Percentiles rank a stretch among this genome's conserved stretches.
These are phyloP conservation scores for Cadophora malorum DNA, from an alignment of 2,329 filamentous ascomycete species.

Conservation along the genomic window DNA sequence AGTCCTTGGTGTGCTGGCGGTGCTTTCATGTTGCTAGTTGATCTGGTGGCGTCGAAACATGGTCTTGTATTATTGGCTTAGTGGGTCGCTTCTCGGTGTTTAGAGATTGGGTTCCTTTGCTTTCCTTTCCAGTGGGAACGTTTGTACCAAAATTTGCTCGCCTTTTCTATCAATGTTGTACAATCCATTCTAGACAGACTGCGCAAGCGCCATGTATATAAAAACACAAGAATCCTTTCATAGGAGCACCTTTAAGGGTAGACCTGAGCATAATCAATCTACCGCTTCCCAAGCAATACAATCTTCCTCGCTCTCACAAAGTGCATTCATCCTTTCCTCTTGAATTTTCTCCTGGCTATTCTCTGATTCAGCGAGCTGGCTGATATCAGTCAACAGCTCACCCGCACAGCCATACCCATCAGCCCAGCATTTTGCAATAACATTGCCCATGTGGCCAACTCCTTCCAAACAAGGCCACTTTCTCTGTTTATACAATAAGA, in stretches of 20 bases:
- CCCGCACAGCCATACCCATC: slow-evolving; percentile 21
- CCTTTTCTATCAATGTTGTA: slow-evolving; percentile 3
- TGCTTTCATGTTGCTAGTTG: background rate
- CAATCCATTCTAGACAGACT: slow-evolving; percentile 16
- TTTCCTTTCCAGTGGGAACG: background rate
- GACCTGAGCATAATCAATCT: slow-evolving; percentile 1
- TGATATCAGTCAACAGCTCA: slow-evolving; percentile 18
- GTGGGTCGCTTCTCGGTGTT: background rate
- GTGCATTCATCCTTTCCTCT: background rate
- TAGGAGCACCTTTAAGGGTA: background rate
- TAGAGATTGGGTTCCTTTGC: background rate
- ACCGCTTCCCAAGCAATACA: slow-evolving; percentile 10
- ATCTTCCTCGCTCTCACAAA: background rate
- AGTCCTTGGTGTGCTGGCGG: background rate
- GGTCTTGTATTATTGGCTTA: background rate
- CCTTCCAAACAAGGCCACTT: slow-evolving; percentile 18
- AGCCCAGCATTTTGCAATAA: slow-evolving; percentile 21
- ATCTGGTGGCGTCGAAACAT: background rate
- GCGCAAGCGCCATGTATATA: slow-evolving; percentile 1
- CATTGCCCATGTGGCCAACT: slow-evolving; percentile 12
- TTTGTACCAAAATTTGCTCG: slow-evolving; percentile 12
- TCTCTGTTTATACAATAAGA: slow-evolving; percentile 5
- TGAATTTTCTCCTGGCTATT: slow-evolving; percentile 13
- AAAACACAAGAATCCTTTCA: background rate
- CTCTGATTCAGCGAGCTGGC: slow-evolving; percentile 1